Base-by-base conservation (phyloP, 345 rosid species). In the Anastatica hierochuntica region DNA sequence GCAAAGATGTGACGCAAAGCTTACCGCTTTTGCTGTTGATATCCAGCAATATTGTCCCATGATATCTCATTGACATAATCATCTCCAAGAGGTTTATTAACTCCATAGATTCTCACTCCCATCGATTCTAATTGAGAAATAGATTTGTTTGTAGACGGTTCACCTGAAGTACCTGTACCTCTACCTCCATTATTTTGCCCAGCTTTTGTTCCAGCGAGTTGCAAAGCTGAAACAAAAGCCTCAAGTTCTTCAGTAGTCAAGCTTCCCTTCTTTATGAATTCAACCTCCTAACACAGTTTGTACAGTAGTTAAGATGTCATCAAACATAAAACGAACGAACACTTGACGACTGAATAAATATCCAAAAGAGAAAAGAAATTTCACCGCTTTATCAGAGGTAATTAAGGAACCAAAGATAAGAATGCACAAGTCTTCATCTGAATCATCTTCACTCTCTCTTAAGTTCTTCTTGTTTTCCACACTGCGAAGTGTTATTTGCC, bases 21-120 rank as follows among this genome's bases (percentile, higher is more conserved):
- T 57, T 63, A 63, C 74, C 67, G 57, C 59, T 92, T 92, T 69
- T 92, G 96, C 48, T 82, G 77, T 66, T 88, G 81, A 67, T 88
- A 84, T 14, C 98, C 98, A 55, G 94, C 89, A 67, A 92, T 81
- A 66, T 78, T 81, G 44, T 88, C 90, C 98, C 98, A 88, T 17
- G 83, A 81, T 66, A 92, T 77, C 50, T 78, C 85, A 46, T 35
- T 44, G 3, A 52, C 51, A n/a, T 78, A 43, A 56, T 78, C 72
- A 52, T 74, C 72, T 35, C 49, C 21, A 46, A 31, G 73, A 47
- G 85, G 70, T 54, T 71, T 74, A 60, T 79, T 62, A 67, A 85
- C 75, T 41, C 97, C 97, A 66, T 85, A 85, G 36, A 89, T 67
- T 72, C 67, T 75, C 56, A 89, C 90, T 39, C 97, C 97, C 94